phyloP scores from a whole-genome alignment of 78 protist species.

The Isochrysis galbana region DNA sequence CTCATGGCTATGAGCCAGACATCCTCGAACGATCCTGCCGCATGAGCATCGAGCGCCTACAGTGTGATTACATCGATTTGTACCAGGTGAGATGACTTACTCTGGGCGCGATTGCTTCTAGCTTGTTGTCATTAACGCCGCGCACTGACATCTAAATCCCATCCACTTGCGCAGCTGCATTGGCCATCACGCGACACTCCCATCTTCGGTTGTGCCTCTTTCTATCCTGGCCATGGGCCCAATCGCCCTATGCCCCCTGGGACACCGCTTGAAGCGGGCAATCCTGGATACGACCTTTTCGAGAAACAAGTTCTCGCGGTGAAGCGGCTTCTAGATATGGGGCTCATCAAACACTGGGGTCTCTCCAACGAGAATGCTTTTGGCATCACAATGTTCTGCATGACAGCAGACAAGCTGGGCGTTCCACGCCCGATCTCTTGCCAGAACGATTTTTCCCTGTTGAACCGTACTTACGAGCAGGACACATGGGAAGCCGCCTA shows the following conservation, averaged over 20 bases:
- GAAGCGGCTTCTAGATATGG: background rate
- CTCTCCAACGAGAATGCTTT: background rate
- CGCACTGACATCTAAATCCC: too few relatives aligned
- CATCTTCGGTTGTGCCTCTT: too few relatives aligned
- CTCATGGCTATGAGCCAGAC: background rate
- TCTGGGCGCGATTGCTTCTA: too few relatives aligned
- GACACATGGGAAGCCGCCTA: background rate
- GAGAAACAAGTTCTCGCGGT: background rate
- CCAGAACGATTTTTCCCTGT: background rate
- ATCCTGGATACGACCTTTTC: background rate
- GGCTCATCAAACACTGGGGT: conserved; percentile 7
- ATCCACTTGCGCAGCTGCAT: too few relatives aligned
- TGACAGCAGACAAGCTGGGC: background rate
- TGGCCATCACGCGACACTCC: too few relatives aligned
- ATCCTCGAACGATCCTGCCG: background rate
- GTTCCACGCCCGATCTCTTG: background rate
- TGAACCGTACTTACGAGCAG: background rate
- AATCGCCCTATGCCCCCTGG: background rate
- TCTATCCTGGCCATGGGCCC: background rate
- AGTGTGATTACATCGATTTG: background rate
- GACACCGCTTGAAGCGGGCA: background rate
- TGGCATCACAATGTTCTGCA: background rate
- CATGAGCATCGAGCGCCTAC: background rate
- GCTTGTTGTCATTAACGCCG: too few relatives aligned
- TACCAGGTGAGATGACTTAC: too few relatives aligned